These are phyloP conservation scores for Coniferiporia sulphurascens DNA, from an alignment of 1,284 basidiomycete species.

Conservation along the genomic window DNA sequence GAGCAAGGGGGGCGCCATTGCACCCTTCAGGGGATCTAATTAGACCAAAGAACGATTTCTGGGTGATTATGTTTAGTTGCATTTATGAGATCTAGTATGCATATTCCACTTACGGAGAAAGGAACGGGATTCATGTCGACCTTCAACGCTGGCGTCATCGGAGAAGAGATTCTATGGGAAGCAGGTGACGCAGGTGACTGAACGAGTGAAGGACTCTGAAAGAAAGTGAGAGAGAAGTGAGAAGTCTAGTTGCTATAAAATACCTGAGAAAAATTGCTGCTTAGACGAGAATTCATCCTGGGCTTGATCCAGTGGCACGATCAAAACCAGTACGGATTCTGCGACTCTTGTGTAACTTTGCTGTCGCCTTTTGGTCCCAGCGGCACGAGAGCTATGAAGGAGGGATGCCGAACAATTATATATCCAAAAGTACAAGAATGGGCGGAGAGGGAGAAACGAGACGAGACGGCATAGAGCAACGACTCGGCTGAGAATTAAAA, in stretches of 20 bases:
- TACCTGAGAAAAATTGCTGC: conserved; percentile 14
- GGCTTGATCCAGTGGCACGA: conserved; percentile 3
- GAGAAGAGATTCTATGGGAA: not conserved
- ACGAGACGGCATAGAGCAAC: not conserved
- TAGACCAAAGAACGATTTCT: conserved; percentile 11
- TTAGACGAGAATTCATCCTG: conserved; percentile 11
- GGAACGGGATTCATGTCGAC: conserved; percentile 11
- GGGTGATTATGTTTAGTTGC: not conserved
- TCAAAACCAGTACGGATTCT: not conserved
- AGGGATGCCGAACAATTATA: conserved; percentile 12
- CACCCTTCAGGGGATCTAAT: not conserved
- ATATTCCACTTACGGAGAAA: conserved; percentile 5
- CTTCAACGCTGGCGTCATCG: conserved; percentile 10
- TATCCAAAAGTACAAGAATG: too few relatives aligned
- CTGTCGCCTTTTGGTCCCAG: not conserved
- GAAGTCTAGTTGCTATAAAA: not conserved
- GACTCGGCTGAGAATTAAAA: too few relatives aligned
- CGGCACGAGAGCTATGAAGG: not conserved
- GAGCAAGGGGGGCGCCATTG: not conserved
- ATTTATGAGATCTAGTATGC: not conserved
- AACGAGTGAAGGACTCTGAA: conserved; percentile 14
- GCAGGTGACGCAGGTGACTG: conserved; percentile 13
- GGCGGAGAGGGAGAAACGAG: not conserved
- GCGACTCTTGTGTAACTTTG: not conserved
- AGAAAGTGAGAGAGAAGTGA: not conserved